These are phyloP conservation scores for Rhizopogon vinicolor DNA, from an alignment of 768 basidiomycete genomes.

Conservation along the genomic window DNA sequence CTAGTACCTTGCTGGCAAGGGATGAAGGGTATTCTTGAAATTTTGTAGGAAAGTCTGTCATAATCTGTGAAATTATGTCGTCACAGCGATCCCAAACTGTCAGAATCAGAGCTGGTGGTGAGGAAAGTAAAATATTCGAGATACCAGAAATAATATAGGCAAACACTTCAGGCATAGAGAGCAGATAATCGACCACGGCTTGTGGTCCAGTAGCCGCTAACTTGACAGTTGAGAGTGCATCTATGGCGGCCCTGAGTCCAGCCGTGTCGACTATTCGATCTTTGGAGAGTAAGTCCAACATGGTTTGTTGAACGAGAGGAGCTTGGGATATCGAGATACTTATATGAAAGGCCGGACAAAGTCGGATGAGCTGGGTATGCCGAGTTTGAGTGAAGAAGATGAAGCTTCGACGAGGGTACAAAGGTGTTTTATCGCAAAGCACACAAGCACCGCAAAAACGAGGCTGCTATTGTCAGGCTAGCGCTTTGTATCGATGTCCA, in stretches of 20 bases:
- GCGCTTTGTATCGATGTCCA: neutral
- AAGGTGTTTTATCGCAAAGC: neutral
- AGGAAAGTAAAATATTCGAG: neutral
- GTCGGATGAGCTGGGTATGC: neutral
- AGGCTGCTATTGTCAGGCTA: too few relatives aligned
- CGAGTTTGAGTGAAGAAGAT: neutral
- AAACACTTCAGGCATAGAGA: constrained; percentile 21
- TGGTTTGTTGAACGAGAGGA: neutral
- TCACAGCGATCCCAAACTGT: constrained; percentile 12
- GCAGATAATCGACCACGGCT: constrained; percentile 22
- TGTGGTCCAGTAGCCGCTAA: constrained; percentile 14
- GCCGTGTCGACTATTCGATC: constrained; percentile 12
- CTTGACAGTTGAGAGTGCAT: constrained; percentile 24
- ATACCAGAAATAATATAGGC: constrained; percentile 26
- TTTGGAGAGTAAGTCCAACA: neutral
- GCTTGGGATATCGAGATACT: neutral
- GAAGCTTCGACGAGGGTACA: neutral
- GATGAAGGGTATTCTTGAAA: constrained; percentile 18
- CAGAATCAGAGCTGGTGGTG: neutral
- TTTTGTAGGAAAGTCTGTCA: constrained; percentile 28
- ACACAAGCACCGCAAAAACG: neutral
- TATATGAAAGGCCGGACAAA: neutral
- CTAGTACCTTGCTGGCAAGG: constrained; percentile 15
- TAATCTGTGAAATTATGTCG: constrained; percentile 21
- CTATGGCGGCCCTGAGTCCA: constrained; percentile 15